A percentile compares a stretch with the other conserved stretches of the same genome.
Conservation (phyloP, 495 filamentous ascomycete species). For the Aspergillus leporis region DNA sequence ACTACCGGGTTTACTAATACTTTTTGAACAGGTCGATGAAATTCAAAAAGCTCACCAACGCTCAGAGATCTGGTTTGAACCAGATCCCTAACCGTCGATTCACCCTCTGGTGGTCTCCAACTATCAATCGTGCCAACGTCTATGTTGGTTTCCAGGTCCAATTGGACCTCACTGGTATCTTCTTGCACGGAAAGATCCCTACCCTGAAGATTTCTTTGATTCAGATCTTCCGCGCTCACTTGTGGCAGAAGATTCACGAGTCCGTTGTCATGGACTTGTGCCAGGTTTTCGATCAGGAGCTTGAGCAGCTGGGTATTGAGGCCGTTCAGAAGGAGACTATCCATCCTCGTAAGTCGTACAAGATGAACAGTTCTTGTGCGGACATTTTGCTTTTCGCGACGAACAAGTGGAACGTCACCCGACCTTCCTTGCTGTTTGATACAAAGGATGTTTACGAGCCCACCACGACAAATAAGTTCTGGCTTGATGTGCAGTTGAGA, state of each 20-base stretch:
- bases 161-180: slow-evolving; percentile 97
- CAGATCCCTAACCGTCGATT: slow-evolving; percentile 99
- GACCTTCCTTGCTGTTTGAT: slow-evolving; percentile 90
- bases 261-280: slow-evolving; percentile 99
- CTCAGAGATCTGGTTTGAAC: slow-evolving; percentile 96
- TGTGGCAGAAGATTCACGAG: slow-evolving; percentile 99
- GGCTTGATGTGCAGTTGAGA: slow-evolving; percentile 96
- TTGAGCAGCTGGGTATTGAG: slow-evolving; percentile 95
- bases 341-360: slow-evolving; percentile 99
- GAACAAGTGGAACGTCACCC: slow-evolving; percentile 98
- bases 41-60: slow-evolving; percentile 99
- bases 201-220: slow-evolving; percentile 98
- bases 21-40: slow-evolving; percentile 67
- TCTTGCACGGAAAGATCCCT: slow-evolving; percentile 99
- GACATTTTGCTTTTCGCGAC: slow-evolving; percentile 97
- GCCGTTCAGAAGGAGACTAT: slow-evolving; percentile 99
- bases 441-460: slow-evolving; percentile 95
- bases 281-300: slow-evolving; percentile 98
- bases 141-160: slow-evolving; percentile 97
- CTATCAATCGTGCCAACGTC: slow-evolving; percentile 62
- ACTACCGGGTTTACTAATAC: slow-evolving; percentile 7
- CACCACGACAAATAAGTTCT: slow-evolving; percentile 98
- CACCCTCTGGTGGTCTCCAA: slow-evolving; percentile 97
- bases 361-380: slow-evolving; percentile 99
- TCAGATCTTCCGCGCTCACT: slow-evolving; percentile 99